Conservation (phyloP, 345 rosid genomes). For the Tarenaya hassleriana region DNA sequence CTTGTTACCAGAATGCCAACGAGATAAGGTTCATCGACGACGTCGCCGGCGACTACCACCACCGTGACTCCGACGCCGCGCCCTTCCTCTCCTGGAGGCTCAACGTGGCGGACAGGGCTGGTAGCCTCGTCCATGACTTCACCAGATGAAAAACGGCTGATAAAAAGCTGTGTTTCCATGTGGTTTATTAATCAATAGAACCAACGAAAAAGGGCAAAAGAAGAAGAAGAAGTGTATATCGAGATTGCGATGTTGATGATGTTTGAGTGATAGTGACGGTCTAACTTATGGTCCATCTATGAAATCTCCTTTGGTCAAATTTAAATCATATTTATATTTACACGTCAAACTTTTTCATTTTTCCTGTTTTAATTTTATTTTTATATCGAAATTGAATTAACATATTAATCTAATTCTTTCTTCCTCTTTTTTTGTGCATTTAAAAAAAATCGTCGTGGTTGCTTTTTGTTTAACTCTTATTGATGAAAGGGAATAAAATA, state of each 20-base stretch:
- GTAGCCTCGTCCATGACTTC: conserved; percentile 86
- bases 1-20: conserved; percentile 41
- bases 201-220: not conserved
- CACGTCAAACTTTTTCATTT: too few relatives aligned
- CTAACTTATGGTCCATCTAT: conserved; percentile 33
- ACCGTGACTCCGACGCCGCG: conserved; percentile 46
- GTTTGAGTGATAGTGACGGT: conserved; percentile 28
- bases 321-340: not conserved
- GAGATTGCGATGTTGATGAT: conserved; percentile 31
- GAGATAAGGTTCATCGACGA: conserved; percentile 75
- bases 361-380: not conserved
- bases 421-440: too few relatives aligned
- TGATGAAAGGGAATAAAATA: too few relatives aligned
- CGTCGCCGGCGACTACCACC: conserved; percentile 17
- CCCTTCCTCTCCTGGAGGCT: conserved; percentile 95
- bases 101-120: conserved; percentile 83
- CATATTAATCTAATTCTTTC: too few relatives aligned
- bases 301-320: conserved; percentile 22
- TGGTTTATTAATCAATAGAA: conserved; percentile 17
- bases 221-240: conserved; percentile 22
- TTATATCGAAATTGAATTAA: not conserved
- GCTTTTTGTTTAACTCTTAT: too few relatives aligned
- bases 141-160: conserved; percentile 46
- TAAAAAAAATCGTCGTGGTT: too few relatives aligned
- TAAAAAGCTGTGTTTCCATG: conserved; percentile 16